Conservation (phyloP, 805 yeast species). For the Spathaspora passalidarum region DNA sequence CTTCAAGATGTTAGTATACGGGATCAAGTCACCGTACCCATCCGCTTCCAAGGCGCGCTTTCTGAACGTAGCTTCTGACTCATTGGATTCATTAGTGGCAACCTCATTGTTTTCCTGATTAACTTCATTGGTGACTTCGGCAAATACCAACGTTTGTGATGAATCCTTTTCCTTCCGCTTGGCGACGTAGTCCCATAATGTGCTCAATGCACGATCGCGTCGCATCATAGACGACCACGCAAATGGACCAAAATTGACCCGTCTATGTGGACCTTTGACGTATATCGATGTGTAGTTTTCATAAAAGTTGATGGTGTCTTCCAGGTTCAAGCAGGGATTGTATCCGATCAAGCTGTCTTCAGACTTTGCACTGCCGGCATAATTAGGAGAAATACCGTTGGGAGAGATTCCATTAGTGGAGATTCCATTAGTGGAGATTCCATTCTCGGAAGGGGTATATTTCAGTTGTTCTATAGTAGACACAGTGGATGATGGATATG, state of each 20-base stretch:
- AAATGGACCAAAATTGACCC: conserved; percentile 37
- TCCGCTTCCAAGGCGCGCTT: conserved; percentile 32
- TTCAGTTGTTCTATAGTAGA: too few species aligned
- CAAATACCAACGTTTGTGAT: conserved; percentile 15
- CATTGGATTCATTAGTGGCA: conserved; percentile 12
- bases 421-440: too few species aligned
- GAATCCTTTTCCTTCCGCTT: conserved; percentile 20
- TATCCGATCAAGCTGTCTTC: conserved; percentile 15
- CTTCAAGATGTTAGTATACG: conserved; percentile 24
- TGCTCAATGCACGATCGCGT: conserved; percentile 29
- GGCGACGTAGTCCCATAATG: conserved; percentile 31
- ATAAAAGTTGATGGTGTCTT: conserved; percentile 35
- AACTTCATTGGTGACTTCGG: conserved; percentile 15
- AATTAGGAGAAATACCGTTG: not conserved
- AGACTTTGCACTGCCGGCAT: not conserved
- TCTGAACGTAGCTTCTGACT: conserved; percentile 23
- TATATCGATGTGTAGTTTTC: conserved; percentile 31
- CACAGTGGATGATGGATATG: too few species aligned
- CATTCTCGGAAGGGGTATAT: too few species aligned
- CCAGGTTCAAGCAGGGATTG: conserved; percentile 22
- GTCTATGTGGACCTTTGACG: conserved; percentile 24
- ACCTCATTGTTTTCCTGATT: conserved; percentile 22
- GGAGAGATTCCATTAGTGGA: too few species aligned
- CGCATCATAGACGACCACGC: conserved; percentile 37
- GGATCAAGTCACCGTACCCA: conserved; percentile 31